A percentile compares a stretch with the other conserved stretches of the same genome.
Conservation (phyloP, 495 filamentous ascomycete species). For the Penicillium cataractarum region DNA sequence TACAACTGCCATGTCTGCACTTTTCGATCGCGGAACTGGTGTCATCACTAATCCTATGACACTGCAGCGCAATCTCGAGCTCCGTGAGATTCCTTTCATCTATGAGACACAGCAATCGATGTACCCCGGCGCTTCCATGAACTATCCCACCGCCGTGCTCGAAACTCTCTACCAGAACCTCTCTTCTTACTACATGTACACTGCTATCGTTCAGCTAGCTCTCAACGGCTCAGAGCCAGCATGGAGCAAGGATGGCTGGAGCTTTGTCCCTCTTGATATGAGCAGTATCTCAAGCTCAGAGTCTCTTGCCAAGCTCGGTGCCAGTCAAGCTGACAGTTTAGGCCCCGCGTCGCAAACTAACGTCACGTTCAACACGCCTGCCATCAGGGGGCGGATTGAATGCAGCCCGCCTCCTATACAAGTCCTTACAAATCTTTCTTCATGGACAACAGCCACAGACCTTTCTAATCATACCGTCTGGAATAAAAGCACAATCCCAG, state of each 20-base stretch:
- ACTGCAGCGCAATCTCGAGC: slow-evolving; percentile 20
- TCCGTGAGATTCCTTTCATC: slow-evolving; percentile 23
- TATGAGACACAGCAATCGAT: slow-evolving; percentile 9
- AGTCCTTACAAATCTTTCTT: slow-evolving; percentile 19
- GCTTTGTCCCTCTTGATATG: slow-evolving; percentile 34
- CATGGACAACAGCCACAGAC: slow-evolving; percentile 29
- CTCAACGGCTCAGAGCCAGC: slow-evolving; percentile 35
- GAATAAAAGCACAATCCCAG: slow-evolving; percentile 21
- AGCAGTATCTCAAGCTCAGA: neutral
- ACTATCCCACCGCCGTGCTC: slow-evolving; percentile 14
- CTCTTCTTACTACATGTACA: slow-evolving; percentile 34
- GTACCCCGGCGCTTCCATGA: slow-evolving; percentile 9
- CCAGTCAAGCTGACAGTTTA: neutral
- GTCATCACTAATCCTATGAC: slow-evolving; percentile 16
- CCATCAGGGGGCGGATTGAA: slow-evolving; percentile 34
- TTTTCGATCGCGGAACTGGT: slow-evolving; percentile 30
- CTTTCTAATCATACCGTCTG: slow-evolving; percentile 20
- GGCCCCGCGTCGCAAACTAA: slow-evolving; percentile 18
- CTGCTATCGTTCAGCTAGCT: slow-evolving; percentile 34
- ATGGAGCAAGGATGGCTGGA: slow-evolving; percentile 44
- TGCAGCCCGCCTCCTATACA: slow-evolving; percentile 24
- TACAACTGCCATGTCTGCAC: slow-evolving; percentile 43
- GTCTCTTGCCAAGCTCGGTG: slow-evolving; percentile 1
- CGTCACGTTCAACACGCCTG: slow-evolving; percentile 32
- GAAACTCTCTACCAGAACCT: slow-evolving; percentile 21